Evolutionary conservation across 2,329 filamentous ascomycete species (phyloP).

Genomic region (Mycosphaerelloides madeirae): DNA sequence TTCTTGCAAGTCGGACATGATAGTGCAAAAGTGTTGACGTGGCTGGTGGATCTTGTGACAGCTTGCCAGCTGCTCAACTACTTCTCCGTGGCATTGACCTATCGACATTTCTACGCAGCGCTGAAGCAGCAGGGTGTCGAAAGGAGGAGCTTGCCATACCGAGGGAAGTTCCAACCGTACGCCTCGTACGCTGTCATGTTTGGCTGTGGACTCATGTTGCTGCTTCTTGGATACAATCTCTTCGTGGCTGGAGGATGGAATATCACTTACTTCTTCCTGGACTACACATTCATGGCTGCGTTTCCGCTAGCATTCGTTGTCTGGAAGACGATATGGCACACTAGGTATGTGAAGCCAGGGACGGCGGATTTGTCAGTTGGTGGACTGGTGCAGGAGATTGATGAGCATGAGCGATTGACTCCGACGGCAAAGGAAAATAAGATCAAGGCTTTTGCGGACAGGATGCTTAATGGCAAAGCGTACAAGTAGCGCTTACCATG

Average conservation of each 20-base stretch:
- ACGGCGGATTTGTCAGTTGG: slow-evolving; percentile 11
- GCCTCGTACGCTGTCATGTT: slow-evolving; percentile 35
- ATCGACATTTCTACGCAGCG: slow-evolving; percentile 54
- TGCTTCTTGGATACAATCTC: slow-evolving; percentile 49
- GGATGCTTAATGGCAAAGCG: too few species aligned
- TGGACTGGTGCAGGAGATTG: slow-evolving; percentile 12
- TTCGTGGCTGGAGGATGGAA: slow-evolving; percentile 34
- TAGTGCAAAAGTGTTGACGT: slow-evolving; percentile 30
- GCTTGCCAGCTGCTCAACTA: slow-evolving; percentile 59
- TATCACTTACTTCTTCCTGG: slow-evolving; percentile 36
- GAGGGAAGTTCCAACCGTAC: slow-evolving; percentile 52
- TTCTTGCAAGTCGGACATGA: slow-evolving; percentile 31
- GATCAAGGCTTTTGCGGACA: too few species aligned
- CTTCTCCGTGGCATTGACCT: slow-evolving; percentile 54
- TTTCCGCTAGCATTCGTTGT: slow-evolving; percentile 6
- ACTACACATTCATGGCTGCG: slow-evolving; percentile 37
- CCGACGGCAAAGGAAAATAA: too few species aligned
- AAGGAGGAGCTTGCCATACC: slow-evolving; percentile 53
- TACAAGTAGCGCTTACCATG: too few species aligned
- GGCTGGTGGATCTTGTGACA: slow-evolving; percentile 51
- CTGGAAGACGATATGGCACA: slow-evolving; percentile 7
- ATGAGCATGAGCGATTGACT: slow-evolving; percentile 7
- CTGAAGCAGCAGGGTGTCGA: slow-evolving; percentile 47
- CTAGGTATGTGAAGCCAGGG: slow-evolving; percentile 9
- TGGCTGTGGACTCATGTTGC: slow-evolving; percentile 29